phyloP scores from a whole-genome alignment of 2,329 filamentous ascomycete species.

The Ophiostoma montium region DNA sequence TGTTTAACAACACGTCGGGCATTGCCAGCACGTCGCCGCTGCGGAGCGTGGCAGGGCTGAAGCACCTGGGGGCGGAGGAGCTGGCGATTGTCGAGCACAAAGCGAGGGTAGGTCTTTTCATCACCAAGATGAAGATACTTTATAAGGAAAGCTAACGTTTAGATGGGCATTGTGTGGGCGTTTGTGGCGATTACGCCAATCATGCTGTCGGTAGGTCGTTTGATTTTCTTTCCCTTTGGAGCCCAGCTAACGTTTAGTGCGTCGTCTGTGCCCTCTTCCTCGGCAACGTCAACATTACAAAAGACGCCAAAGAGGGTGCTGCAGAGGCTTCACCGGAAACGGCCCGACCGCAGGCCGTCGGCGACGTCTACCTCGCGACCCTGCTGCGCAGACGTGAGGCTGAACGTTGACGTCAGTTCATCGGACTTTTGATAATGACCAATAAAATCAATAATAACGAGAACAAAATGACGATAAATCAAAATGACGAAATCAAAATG shows the following conservation, averaged over 20 bases:
- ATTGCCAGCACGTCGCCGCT: slow-evolving; percentile 16
- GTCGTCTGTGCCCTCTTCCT: slow-evolving; percentile 18
- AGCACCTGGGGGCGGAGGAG: slow-evolving; percentile 19
- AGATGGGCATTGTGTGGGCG: slow-evolving; percentile 47
- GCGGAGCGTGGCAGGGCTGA: slow-evolving; percentile 23
- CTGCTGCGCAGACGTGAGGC: neutral
- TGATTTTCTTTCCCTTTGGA: neutral
- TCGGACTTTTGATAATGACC: too few species aligned
- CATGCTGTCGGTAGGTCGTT: slow-evolving; percentile 27
- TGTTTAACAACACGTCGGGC: slow-evolving; percentile 45
- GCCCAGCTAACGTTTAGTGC: slow-evolving; percentile 11
- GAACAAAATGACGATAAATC: too few species aligned
- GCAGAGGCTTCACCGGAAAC: too few species aligned
- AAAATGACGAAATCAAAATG: too few species aligned
- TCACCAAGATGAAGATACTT: too few species aligned
- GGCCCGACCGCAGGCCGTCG: neutral
- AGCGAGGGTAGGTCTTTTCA: slow-evolving; percentile 22
- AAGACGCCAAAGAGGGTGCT: slow-evolving; percentile 2
- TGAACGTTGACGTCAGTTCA: too few species aligned
- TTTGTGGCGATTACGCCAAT: slow-evolving; percentile 49
- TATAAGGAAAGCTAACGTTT: neutral
- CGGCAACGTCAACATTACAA: slow-evolving; percentile 22
- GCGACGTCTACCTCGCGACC: slow-evolving; percentile 2
- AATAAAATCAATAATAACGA: too few species aligned
- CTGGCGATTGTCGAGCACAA: slow-evolving; percentile 26